These are phyloP conservation scores for Neckera pumila DNA, from an alignment of 225 moss, liverwort and hornwort genomes.

Conservation along the genomic window DNA sequence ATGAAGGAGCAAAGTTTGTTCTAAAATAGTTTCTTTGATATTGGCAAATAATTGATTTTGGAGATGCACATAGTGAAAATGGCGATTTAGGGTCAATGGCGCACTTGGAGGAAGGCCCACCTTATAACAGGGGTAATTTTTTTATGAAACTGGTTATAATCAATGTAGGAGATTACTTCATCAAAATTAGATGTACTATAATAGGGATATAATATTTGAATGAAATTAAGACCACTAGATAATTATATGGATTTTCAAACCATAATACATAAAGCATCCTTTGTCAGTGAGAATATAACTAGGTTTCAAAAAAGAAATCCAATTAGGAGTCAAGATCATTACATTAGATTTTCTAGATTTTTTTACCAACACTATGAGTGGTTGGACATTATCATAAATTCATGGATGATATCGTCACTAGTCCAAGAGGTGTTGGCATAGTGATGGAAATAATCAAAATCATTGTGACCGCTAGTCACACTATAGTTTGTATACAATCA, in stretches of 20 bases:
- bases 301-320: background rate
- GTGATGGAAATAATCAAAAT: background rate
- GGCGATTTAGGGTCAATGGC: too few species aligned
- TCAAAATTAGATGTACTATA: background rate
- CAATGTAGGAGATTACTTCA: background rate
- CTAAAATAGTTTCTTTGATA: too few species aligned
- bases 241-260: background rate
- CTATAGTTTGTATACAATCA: background rate
- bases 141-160: too few species aligned
- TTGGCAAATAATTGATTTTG: too few species aligned
- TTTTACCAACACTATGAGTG: fast-evolving
- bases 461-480: fast-evolving
- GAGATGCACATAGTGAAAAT: too few species aligned
- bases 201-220: background rate
- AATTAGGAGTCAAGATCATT: background rate
- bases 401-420: background rate
- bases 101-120: too few species aligned
- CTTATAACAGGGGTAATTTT: too few species aligned
- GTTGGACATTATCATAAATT: background rate
- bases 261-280: background rate
- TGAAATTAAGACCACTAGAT: background rate
- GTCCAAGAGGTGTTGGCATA: fast-evolving
- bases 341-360: fast-evolving
- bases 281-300: background rate
- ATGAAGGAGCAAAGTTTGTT: too few species aligned